Conservation (phyloP, 2,329 filamentous ascomycete genomes). For the Fusarium sacchari region DNA sequence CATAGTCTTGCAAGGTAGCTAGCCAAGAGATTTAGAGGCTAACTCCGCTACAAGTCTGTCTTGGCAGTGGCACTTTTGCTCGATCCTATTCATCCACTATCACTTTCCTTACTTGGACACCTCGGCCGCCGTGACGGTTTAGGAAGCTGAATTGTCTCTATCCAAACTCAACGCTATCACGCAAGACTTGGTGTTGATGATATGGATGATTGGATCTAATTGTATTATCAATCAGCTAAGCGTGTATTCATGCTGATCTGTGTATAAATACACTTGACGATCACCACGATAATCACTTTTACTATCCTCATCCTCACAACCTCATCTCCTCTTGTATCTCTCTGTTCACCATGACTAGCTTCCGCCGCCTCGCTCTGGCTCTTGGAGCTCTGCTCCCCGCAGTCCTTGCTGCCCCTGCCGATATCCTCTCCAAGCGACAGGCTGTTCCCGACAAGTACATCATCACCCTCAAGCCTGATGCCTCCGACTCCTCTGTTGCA, state of each 20-base stretch:
- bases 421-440: constrained; percentile 12
- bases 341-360: constrained; percentile 42
- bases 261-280: constrained; percentile 32
- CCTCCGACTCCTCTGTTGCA: constrained; percentile 55
- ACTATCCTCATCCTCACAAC: constrained; percentile 24
- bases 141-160: constrained; percentile 34
- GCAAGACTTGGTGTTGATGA: constrained; percentile 31
- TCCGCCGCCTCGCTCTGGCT: constrained; percentile 46
- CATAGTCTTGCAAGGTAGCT: neutral
- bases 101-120: constrained; percentile 41
- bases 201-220: constrained; percentile 9
- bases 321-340: constrained; percentile 6
- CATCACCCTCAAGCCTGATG: constrained; percentile 67
- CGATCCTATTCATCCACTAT: constrained; percentile 15
- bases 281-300: neutral
- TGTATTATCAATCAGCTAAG: neutral
- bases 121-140: constrained; percentile 34
- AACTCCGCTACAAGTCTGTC: constrained; percentile 11
- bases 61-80: constrained; percentile 32
- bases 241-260: neutral
- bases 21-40: constrained; percentile 17
- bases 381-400: constrained; percentile 48
- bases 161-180: constrained; percentile 21
- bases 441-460: constrained; percentile 58
- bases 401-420: constrained; percentile 39